phyloP scores from a whole-genome alignment of 2,329 filamentous ascomycete species.

The Colletotrichum simmondsii region DNA sequence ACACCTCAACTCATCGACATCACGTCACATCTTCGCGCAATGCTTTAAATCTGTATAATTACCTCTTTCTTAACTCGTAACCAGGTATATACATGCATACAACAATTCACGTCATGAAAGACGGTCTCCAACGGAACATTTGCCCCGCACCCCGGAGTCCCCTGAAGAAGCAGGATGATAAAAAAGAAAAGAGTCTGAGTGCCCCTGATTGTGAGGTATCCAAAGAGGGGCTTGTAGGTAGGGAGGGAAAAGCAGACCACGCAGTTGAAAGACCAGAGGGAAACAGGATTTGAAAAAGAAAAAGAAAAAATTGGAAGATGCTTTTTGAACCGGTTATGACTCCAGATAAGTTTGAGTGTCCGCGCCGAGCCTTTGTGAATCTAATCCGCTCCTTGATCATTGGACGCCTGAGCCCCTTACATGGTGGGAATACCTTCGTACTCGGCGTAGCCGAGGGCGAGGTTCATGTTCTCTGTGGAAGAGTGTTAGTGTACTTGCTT shows the following conservation, averaged over 20 bases:
- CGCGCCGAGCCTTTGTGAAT: constrained; percentile 30
- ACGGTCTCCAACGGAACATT: neutral
- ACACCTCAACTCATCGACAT: neutral
- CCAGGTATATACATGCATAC: constrained; percentile 31
- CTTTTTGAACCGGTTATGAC: constrained; percentile 34
- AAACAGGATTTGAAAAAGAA: neutral
- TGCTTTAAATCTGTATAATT: constrained; percentile 29
- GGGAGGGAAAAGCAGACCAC: neutral
- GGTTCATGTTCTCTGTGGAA: constrained; percentile 85
- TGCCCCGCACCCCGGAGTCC: neutral
- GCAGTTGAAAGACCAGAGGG: neutral
- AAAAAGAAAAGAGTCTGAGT: neutral
- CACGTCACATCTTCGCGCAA: neutral
- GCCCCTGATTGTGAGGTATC: neutral
- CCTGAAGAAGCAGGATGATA: neutral
- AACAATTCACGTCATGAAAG: constrained; percentile 4
- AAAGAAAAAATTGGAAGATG: constrained; percentile 13
- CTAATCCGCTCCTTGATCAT: constrained; percentile 12
- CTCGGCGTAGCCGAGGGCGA: constrained; percentile 88
- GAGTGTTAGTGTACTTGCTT: neutral
- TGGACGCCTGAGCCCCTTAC: constrained; percentile 40
- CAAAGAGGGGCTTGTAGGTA: neutral
- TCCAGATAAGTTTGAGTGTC: constrained; percentile 31
- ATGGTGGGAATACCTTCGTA: constrained; percentile 83
- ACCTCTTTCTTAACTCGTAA: constrained; percentile 18